phyloP scores from a whole-genome alignment of 352 stramenopile genomes.

The Phytophthora sp. region DNA sequence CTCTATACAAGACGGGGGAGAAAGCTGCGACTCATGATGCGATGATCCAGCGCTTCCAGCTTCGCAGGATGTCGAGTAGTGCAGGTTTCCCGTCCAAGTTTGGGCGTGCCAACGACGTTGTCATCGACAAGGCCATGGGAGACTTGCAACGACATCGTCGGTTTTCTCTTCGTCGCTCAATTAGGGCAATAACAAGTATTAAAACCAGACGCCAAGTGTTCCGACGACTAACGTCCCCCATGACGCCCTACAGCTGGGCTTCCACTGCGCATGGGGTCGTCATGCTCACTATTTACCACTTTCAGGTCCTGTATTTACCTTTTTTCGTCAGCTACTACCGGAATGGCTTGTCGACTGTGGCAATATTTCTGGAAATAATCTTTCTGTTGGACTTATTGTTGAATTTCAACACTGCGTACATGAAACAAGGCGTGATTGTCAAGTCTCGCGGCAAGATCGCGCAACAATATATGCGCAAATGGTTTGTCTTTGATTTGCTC shows the following conservation, averaged over 20 bases:
- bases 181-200: not conserved
- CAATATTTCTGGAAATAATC: slow-evolving; percentile 9
- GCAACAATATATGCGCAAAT: slow-evolving; percentile 2
- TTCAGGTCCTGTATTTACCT: slow-evolving; percentile 20
- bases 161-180: slow-evolving; percentile 3
- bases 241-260: too few relatives aligned
- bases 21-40: slow-evolving; percentile 12
- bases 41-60: slow-evolving; percentile 21
- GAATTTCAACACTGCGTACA: slow-evolving; percentile 27
- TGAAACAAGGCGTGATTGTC: slow-evolving; percentile 18
- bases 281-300: slow-evolving; percentile 15
- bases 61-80: slow-evolving; percentile 18
- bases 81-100: not conserved
- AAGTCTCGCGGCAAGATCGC: slow-evolving; percentile 24
- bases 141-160: not conserved
- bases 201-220: slow-evolving; percentile 9
- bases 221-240: too few relatives aligned
- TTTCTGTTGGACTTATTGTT: slow-evolving; percentile 16
- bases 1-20: slow-evolving; percentile 16
- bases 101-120: not conserved
- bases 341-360: not conserved
- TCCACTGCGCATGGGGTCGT: slow-evolving; percentile 5
- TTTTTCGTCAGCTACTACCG: slow-evolving; percentile 11
- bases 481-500: slow-evolving; percentile 28
- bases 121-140: slow-evolving; percentile 18